phyloP scores from a whole-genome alignment of 805 yeast genomes.

The Kazachstania viticola region DNA sequence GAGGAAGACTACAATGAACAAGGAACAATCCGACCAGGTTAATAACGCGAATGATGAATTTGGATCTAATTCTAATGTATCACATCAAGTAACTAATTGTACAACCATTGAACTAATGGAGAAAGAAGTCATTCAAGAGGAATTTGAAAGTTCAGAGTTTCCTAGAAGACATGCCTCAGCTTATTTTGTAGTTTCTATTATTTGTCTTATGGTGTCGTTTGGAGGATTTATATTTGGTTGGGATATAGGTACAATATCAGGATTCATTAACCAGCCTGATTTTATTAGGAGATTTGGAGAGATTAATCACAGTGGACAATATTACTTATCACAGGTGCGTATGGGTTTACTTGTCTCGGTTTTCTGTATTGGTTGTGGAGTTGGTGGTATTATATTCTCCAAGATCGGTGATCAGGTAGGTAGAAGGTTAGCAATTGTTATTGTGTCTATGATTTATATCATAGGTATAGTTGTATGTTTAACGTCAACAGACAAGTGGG shows the following conservation, averaged over 20 bases:
- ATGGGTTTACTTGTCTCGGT: conserved; percentile 42
- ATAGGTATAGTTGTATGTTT: conserved; percentile 48
- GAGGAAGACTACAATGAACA: too few relatives aligned
- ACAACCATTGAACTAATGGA: too few relatives aligned
- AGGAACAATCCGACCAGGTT: too few relatives aligned
- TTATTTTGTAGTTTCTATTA: too few relatives aligned
- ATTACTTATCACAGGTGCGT: conserved; percentile 30
- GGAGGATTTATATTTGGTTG: conserved; percentile 68
- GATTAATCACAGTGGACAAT: conserved; percentile 29
- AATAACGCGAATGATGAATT: too few relatives aligned
- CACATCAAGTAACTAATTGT: too few relatives aligned
- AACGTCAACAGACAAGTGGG: conserved; percentile 48
- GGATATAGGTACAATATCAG: conserved; percentile 71
- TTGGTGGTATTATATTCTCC: conserved; percentile 53
- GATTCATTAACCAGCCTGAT: conserved; percentile 50
- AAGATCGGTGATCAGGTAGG: conserved; percentile 51
- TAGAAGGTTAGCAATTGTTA: conserved; percentile 46
- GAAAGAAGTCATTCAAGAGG: too few relatives aligned
- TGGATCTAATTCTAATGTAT: too few relatives aligned
- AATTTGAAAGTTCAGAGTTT: too few relatives aligned
- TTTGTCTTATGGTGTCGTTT: conserved; percentile 26
- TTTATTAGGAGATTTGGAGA: conserved; percentile 41
- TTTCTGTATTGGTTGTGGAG: conserved; percentile 60
- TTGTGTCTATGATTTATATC: conserved; percentile 43
- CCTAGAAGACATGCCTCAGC: too few relatives aligned